A percentile compares a stretch with the other conserved stretches of the same genome.
Evolutionary conservation across 2,329 filamentous ascomycete genomes (phyloP).

Genomic region (Aureobasidium sp.): DNA sequence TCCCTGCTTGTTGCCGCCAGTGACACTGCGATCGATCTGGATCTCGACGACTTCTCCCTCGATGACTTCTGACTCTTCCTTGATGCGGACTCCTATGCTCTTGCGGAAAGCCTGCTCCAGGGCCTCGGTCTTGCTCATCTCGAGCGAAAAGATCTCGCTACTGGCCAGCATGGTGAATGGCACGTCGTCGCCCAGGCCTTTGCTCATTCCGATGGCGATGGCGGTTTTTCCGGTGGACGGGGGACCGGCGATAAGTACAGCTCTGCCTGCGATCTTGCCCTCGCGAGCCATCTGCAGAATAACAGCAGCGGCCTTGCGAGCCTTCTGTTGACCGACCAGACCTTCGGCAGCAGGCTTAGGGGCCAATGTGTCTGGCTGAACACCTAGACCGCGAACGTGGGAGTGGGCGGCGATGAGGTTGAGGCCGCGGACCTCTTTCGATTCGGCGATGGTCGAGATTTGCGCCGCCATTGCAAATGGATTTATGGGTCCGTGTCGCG

Average conservation of each 20-base stretch:
- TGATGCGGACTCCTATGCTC: conserved; percentile 95
- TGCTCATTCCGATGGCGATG: conserved; percentile 97
- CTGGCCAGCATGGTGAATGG: conserved; percentile 94
- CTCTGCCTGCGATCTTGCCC: conserved; percentile 93
- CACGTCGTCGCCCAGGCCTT: conserved; percentile 86
- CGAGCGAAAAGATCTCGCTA: conserved; percentile 95
- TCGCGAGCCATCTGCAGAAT: conserved; percentile 99
- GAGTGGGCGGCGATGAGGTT: conserved; percentile 98
- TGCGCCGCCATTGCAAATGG: conserved; percentile 6
- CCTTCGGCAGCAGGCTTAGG: conserved; percentile 80
- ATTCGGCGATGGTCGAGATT: conserved; percentile 82
- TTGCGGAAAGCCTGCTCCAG: conserved; percentile 98
- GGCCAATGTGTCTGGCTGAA: conserved; percentile 84
- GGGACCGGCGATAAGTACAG: conserved; percentile 88
- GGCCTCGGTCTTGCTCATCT: conserved; percentile 99
- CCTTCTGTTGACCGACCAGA: conserved; percentile 92
- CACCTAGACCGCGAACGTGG: conserved; percentile 90
- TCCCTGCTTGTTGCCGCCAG: conserved; percentile 93
- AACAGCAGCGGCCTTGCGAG: conserved; percentile 88
- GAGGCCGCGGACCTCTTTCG: conserved; percentile 88
- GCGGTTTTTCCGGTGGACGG: conserved; percentile 97
- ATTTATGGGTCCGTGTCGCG: not conserved
- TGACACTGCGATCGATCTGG: conserved; percentile 94
- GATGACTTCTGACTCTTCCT: conserved; percentile 98
- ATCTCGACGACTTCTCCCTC: conserved; percentile 99